Conservation (phyloP, 2,329 filamentous ascomycete genomes). For the Aspergillus sp. region DNA sequence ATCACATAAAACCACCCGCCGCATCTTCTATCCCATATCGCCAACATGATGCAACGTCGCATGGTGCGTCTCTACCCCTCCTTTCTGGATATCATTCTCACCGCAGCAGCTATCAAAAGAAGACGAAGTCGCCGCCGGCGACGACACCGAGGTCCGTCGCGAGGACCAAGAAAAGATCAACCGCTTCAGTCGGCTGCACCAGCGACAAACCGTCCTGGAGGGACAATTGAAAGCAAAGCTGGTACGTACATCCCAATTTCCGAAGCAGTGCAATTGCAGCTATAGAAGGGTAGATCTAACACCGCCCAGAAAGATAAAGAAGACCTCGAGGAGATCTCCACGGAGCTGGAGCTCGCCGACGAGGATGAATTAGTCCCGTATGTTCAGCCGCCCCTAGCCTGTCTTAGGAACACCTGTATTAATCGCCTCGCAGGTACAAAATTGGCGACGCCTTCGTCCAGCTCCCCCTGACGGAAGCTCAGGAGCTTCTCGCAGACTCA, state of each 20-base stretch:
- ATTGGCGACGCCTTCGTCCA: slow-evolving; percentile 95
- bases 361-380: slow-evolving; percentile 93
- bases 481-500: slow-evolving; percentile 74
- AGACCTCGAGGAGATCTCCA: slow-evolving; percentile 88
- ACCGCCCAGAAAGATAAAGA: slow-evolving; percentile 86
- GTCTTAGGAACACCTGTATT: background rate
- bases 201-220: slow-evolving; percentile 73
- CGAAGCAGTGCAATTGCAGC: background rate
- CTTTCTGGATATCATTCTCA: background rate
- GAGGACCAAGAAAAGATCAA: slow-evolving; percentile 99
- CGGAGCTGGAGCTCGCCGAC: slow-evolving; percentile 88
- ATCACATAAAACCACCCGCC: background rate
- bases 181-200: slow-evolving; percentile 89
- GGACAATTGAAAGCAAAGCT: slow-evolving; percentile 77
- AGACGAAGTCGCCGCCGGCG: slow-evolving; percentile 73
- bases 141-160: slow-evolving; percentile 89
- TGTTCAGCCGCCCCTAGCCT: slow-evolving; percentile 30
- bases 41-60: slow-evolving; percentile 55
- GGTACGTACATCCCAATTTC: slow-evolving; percentile 38
- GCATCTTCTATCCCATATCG: background rate
- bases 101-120: slow-evolving; percentile 77
- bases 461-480: slow-evolving; percentile 76
- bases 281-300: too few species aligned
- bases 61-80: slow-evolving; percentile 48
- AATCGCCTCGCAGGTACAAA: slow-evolving; percentile 68